phyloP scores from a whole-genome alignment of 2,329 filamentous ascomycete genomes.

The Diaporthe citrichinensis region DNA sequence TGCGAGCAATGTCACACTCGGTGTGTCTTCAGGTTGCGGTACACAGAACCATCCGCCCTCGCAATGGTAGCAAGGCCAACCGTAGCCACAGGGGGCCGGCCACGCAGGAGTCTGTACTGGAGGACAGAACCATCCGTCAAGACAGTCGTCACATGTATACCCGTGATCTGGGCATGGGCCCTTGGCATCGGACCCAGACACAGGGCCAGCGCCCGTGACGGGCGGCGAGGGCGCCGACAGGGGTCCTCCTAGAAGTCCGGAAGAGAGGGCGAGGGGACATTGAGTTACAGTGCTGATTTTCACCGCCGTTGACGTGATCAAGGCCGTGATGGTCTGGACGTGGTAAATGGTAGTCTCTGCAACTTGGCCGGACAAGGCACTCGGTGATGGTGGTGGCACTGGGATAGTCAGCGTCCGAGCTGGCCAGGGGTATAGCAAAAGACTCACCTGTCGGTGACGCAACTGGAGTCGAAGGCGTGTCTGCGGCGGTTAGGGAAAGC shows the following conservation, averaged over 20 bases:
- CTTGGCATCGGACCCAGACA: neutral
- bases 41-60: slow-evolving; percentile 40
- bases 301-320: slow-evolving; percentile 37
- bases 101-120: slow-evolving; percentile 40
- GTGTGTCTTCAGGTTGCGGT: slow-evolving; percentile 27
- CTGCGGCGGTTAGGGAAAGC: slow-evolving; percentile 35
- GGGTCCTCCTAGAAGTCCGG: neutral
- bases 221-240: neutral
- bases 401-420: slow-evolving; percentile 8
- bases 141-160: slow-evolving; percentile 40
- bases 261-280: slow-evolving; percentile 12
- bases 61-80: slow-evolving; percentile 42
- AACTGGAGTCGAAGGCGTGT: neutral
- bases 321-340: slow-evolving; percentile 39
- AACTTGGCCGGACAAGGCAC: neutral
- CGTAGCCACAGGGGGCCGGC: slow-evolving; percentile 40
- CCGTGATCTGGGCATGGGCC: slow-evolving; percentile 40
- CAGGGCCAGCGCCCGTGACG: neutral
- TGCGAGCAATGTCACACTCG: neutral
- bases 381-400: slow-evolving; percentile 3
- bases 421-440: too few relatives aligned
- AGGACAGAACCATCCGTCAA: slow-evolving; percentile 42
- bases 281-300: slow-evolving; percentile 33
- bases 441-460: slow-evolving; percentile 31
- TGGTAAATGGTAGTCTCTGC: slow-evolving; percentile 41